These are phyloP conservation scores for Umbelopsis isabellina DNA, from an alignment of 192 early-diverging fungal species.

Conservation along the genomic window DNA sequence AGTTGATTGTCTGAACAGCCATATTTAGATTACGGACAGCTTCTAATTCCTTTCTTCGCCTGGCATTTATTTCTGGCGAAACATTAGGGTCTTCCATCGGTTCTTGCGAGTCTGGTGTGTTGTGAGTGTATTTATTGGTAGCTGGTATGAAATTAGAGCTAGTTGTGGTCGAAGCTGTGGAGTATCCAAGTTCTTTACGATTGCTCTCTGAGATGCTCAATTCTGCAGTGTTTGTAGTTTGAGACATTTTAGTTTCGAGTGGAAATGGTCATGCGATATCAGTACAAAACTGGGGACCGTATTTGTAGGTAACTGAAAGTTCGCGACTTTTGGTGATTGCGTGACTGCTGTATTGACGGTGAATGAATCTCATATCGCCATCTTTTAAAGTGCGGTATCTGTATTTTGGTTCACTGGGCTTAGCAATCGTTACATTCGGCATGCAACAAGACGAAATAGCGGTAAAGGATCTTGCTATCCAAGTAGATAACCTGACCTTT, in stretches of 20 bases:
- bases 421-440: neutral
- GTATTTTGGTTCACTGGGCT: neutral
- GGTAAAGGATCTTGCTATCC: constrained; percentile 31
- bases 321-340: too few species aligned
- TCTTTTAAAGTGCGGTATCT: too few species aligned
- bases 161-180: too few species aligned
- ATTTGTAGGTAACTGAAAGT: too few species aligned
- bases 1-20: constrained; percentile 19
- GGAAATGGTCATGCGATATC: too few species aligned
- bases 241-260: too few species aligned
- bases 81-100: constrained; percentile 27
- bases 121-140: neutral
- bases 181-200: too few species aligned
- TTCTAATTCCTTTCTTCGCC: constrained; percentile 22
- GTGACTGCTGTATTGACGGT: too few species aligned
- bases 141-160: neutral
- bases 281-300: too few species aligned
- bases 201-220: too few species aligned
- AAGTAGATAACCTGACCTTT: constrained; percentile 59
- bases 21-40: constrained; percentile 17
- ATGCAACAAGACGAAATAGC: neutral
- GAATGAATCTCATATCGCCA: too few species aligned
- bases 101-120: constrained; percentile 16
- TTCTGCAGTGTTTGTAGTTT: too few species aligned
- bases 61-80: constrained; percentile 22